A percentile compares a stretch with the other conserved stretches of the same genome.
Evolutionary conservation across 106 monocot species (phyloP).

Genomic region (Acanthochlamys bracteata): DNA sequence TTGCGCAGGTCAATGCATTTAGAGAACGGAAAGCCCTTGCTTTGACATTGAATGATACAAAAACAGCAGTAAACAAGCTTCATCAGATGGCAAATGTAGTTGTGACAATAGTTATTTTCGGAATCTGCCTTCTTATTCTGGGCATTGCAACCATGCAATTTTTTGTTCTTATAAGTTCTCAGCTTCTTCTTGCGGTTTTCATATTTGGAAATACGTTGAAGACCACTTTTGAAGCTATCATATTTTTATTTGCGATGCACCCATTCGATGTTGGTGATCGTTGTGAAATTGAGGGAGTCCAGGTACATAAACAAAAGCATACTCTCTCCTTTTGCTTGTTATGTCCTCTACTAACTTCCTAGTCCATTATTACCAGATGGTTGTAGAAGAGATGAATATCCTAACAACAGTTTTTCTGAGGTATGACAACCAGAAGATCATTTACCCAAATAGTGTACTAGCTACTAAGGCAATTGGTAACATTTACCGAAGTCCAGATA

Average conservation of each 20-base stretch:
- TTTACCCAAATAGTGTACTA: conserved; percentile 14
- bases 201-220: conserved; percentile 21
- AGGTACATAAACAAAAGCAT: conserved; percentile 4
- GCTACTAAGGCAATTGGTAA: conserved; percentile 12
- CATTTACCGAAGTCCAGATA: conserved; percentile 19
- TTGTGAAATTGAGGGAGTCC: conserved; percentile 18
- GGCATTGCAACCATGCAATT: conserved; percentile 18
- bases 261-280: conserved; percentile 26
- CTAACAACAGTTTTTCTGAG: conserved; percentile 15
- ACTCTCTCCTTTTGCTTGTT: not conserved
- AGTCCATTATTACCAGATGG: conserved; percentile 10
- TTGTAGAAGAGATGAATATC: conserved; percentile 26
- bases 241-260: conserved; percentile 23
- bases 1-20: conserved; percentile 41
- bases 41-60: conserved; percentile 24
- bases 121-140: conserved; percentile 10
- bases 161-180: conserved; percentile 16
- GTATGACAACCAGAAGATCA: conserved; percentile 13
- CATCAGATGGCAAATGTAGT: conserved; percentile 16
- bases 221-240: conserved; percentile 17
- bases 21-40: conserved; percentile 38
- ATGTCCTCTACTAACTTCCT: not conserved
- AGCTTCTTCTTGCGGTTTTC: conserved; percentile 12
- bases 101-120: conserved; percentile 11
- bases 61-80: conserved; percentile 21